A percentile compares a stretch with the other conserved stretches of the same genome.
These are phyloP conservation scores for Dactylellina drechsleri DNA, from an alignment of 2,329 filamentous ascomycete species.

Conservation along the genomic window DNA sequence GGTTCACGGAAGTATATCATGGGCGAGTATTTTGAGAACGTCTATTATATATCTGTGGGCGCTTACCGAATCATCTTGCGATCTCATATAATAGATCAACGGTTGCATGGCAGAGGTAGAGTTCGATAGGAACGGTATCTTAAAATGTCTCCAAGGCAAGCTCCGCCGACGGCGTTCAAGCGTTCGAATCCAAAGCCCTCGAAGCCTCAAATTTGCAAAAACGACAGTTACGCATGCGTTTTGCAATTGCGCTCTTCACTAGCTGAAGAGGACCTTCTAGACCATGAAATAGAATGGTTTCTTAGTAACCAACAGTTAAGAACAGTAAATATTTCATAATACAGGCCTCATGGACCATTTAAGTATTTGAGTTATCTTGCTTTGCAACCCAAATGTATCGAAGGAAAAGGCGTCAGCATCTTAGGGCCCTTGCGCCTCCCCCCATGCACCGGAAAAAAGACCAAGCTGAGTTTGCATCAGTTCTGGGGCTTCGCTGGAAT, in stretches of 20 bases:
- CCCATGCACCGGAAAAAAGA: conserved; percentile 17
- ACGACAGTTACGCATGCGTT: not conserved
- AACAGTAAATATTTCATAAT: conserved; percentile 32
- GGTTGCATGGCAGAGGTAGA: too few relatives aligned
- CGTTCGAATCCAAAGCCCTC: too few relatives aligned
- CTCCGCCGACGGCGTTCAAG: too few relatives aligned
- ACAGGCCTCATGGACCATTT: conserved; percentile 10
- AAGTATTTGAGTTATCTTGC: conserved; percentile 41
- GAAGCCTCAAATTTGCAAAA: too few relatives aligned
- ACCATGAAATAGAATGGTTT: not conserved
- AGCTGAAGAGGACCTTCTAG: not conserved
- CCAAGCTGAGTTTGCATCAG: conserved; percentile 8
- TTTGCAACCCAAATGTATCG: conserved; percentile 2
- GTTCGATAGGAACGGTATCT: too few relatives aligned
- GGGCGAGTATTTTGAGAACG: not conserved
- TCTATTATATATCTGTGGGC: not conserved
- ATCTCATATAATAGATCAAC: too few relatives aligned
- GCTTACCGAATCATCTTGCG: not conserved
- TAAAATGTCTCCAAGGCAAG: too few relatives aligned
- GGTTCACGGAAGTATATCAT: not conserved
- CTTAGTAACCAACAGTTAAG: not conserved
- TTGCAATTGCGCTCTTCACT: not conserved
- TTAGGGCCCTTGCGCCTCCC: conserved; percentile 20
- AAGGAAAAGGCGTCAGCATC: conserved; percentile 28
- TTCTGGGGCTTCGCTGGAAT: not conserved